Conservation (phyloP, 176 grass and related monocot genomes). For the Juncus effusus region DNA sequence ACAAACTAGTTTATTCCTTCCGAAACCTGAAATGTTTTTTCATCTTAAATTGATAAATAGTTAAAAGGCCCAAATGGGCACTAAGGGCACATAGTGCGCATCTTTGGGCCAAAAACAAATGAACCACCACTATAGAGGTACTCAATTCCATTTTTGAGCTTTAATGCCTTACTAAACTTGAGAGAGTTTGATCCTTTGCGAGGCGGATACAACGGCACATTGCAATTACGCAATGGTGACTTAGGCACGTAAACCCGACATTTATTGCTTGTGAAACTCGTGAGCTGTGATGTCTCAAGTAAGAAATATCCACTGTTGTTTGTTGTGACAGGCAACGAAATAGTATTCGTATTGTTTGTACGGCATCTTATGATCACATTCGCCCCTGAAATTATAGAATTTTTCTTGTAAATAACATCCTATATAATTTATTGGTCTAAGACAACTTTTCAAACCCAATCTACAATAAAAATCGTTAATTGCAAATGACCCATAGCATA, state of each 20-base stretch:
- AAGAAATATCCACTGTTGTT: slow-evolving; percentile 51
- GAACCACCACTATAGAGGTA: slow-evolving; percentile 33
- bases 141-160: slow-evolving; percentile 30
- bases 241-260: slow-evolving; percentile 45
- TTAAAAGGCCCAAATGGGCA: no score
- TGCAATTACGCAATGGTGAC: slow-evolving; percentile 36
- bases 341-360: slow-evolving; percentile 8
- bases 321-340: slow-evolving; percentile 30
- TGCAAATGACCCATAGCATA: no score
- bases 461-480: no score
- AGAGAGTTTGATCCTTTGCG: slow-evolving; percentile 27
- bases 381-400: slow-evolving; percentile 29
- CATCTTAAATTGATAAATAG: no score
- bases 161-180: slow-evolving; percentile 40
- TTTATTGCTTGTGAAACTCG: slow-evolving; percentile 40
- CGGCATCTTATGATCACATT: slow-evolving; percentile 44
- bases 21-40: neutral
- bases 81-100: slow-evolving; percentile 28
- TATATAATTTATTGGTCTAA: no score
- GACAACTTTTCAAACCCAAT: no score
- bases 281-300: slow-evolving; percentile 45
- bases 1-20: slow-evolving; percentile 3
- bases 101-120: slow-evolving; percentile 43
- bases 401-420: neutral
- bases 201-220: slow-evolving; percentile 18